Base-by-base conservation (phyloP, 2,329 filamentous ascomycete genomes). In the Emergomyces africanus region DNA sequence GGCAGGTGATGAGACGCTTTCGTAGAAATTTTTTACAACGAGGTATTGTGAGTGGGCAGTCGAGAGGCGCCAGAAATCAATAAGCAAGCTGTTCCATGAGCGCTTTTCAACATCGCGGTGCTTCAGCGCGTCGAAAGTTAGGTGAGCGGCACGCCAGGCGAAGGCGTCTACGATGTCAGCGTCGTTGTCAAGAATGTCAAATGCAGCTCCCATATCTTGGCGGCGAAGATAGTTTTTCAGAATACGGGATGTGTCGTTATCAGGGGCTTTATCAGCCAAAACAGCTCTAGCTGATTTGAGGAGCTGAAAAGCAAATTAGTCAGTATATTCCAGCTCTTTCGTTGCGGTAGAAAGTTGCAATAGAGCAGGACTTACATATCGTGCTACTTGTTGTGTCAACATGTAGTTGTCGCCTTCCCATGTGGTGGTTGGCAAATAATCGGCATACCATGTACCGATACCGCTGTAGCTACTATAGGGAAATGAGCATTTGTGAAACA, bases 351-450 rank as follows among this genome's bases (percentile, higher is more conserved):
- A 23, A 51, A 12, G 5, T 51, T 10, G n/a, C 28, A 48, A 39
- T 25, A 20, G 51, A 25, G 12, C 3, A 4, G 1, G 25, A 73
- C 77, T 71, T 73, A 81, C 76, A 67, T 90, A 90, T 60, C 86
- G 81, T 2, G 85, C 85, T 2, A 90, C 87, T 74, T 90, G 87
- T 71, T 90, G 87, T 10, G 86, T 88, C 61, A 90, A 77, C 87
- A 90, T 89, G 76, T 88, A 90, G 77, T 89, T 89, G 75, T 89
- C 87, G 50, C 87, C 87, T 70, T 90, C 87, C 84, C 85, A 88
- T 10, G 86, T 88, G 15, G 78, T 72, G 0, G 82, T 87, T 18
- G 88, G 86, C 1, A 90, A 78, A 69, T 90, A 89, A 70, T 90
- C 87, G 33, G 86, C 79, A 66, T 89, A 90, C 80, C 83, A 88